These are phyloP conservation scores for Lepiota brunneoincarnata DNA, from an alignment of 768 basidiomycete genomes.

Conservation along the genomic window DNA sequence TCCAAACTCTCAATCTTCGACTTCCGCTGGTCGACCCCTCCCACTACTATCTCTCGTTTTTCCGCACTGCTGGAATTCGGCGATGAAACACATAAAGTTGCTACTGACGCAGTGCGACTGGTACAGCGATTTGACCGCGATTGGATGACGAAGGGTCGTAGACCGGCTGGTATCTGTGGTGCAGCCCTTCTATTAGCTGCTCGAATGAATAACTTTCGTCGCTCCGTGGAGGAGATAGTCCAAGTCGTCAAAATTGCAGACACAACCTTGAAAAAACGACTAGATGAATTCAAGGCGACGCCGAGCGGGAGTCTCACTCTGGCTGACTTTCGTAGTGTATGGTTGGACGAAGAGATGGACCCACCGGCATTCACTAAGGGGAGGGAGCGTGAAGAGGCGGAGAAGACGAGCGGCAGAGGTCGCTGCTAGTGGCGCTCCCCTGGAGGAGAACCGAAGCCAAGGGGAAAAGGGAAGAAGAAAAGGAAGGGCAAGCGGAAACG, in stretches of 20 bases:
- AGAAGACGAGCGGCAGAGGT: conserved; percentile 39
- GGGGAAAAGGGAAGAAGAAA: conserved; percentile 31
- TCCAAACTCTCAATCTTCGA: conserved; percentile 80
- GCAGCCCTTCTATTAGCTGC: conserved; percentile 93
- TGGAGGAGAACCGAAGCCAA: conserved; percentile 24
- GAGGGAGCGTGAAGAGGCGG: conserved; percentile 64
- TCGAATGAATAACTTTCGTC: conserved; percentile 96
- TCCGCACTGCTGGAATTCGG: conserved; percentile 94
- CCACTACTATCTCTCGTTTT: conserved; percentile 94
- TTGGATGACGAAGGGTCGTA: conserved; percentile 95
- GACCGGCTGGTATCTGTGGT: conserved; percentile 97
- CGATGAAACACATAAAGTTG: conserved; percentile 88
- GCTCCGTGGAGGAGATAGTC: conserved; percentile 92
- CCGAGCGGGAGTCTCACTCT: conserved; percentile 83
- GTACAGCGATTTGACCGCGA: conserved; percentile 92
- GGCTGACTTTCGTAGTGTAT: conserved; percentile 85
- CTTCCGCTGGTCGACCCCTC: conserved; percentile 93
- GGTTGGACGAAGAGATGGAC: conserved; percentile 90
- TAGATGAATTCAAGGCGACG: conserved; percentile 93
- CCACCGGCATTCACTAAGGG: conserved; percentile 87
- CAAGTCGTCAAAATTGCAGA: conserved; percentile 99
- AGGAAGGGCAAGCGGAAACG: conserved; percentile 29
- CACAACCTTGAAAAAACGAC: conserved; percentile 85
- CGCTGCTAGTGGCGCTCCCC: conserved; percentile 25
- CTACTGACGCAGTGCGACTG: conserved; percentile 89